Evolutionary conservation across 2,329 filamentous ascomycete species (phyloP).

Genomic region (Scopulariopsis brevicaulis): DNA sequence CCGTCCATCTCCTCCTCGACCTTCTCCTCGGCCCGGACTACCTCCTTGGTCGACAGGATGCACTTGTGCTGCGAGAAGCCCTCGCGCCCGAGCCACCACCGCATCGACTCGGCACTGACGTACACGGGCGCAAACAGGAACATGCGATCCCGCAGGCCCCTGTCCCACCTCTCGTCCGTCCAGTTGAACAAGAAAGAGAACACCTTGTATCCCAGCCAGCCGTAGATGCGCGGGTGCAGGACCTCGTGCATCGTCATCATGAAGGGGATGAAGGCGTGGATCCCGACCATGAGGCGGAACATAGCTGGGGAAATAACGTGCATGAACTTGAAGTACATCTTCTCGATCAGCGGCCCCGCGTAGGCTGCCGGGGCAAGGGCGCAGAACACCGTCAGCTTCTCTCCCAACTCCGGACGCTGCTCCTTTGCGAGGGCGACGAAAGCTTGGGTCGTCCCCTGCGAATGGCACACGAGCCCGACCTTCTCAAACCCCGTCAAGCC

Average conservation of each 20-base stretch:
- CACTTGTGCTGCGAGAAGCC: constrained; percentile 74
- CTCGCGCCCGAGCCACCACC: constrained; percentile 87
- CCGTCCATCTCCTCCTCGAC: constrained; percentile 13
- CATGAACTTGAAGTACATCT: constrained; percentile 91
- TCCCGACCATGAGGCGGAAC: constrained; percentile 78
- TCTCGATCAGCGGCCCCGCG: constrained; percentile 73
- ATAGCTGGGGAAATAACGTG: constrained; percentile 61
- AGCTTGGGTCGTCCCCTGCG: constrained; percentile 82
- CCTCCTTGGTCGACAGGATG: constrained; percentile 69
- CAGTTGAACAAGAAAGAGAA: constrained; percentile 87
- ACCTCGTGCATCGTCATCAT: constrained; percentile 77
- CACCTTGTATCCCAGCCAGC: constrained; percentile 74
- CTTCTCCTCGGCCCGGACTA: constrained; percentile 51
- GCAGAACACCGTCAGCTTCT: constrained; percentile 80
- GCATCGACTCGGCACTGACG: constrained; percentile 80
- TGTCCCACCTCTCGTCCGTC: constrained; percentile 78
- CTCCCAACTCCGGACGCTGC: constrained; percentile 73
- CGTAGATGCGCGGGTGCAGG: constrained; percentile 59
- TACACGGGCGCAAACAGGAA: constrained; percentile 92
- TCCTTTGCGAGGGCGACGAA: constrained; percentile 83
- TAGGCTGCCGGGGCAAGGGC: constrained; percentile 85
- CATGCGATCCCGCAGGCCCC: constrained; percentile 64
- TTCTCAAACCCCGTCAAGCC: constrained; percentile 74
- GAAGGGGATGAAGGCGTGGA: constrained; percentile 84
- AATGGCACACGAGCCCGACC: constrained; percentile 75